Evolutionary conservation across 345 rosid genomes (phyloP), one percentile per base, ranked within the genome.

Genomic region (Eucalyptus curtisii): DNA sequence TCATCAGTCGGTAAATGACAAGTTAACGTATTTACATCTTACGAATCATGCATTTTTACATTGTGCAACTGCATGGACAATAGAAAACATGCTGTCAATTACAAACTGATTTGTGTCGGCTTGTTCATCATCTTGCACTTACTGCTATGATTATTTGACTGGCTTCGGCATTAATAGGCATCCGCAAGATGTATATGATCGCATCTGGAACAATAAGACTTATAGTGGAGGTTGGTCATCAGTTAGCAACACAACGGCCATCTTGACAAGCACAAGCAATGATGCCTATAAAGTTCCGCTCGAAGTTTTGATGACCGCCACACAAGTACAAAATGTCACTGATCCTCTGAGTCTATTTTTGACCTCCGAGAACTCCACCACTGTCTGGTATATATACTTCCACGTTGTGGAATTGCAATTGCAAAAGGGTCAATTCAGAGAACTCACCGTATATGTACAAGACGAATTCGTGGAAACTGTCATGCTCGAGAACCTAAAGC

Each of bases 331-430:
- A 12, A 53, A 44, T 68, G 50, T 42, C 53, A 52, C 49, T 0
- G 22, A 76, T 12, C 13, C 17, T 24, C 7, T 37, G 16, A 6
- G 4, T 10, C 16, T 42, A 3, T 9, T 0, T 1, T 52, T 19
- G 76, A n/a, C 4, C 37, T 45, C 14, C 2, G 4, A 1, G 15
- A 25, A 86, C 25, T 31, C 59, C 42, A 59, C 86, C 4, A 20
- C 7, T 4, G 30, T 4, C 19, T 55, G 49, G 86, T 76, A 11
- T 24, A 11, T 86, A 7, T 89, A 79, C 57, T 86, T 89, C 10
- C 88, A 89, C 40, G 86, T 86, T 20, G 86, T n/a, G 17, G 97
- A 91, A 92, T 86, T 48, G 33, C 91, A 86, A 90, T 87, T 50
- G 17, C n/a, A 11, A 82, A 30, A 84, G 91, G 90, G 10, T 5